These are phyloP conservation scores for Afroboletus lepidellus DNA, from an alignment of 1,284 basidiomycete species.

Conservation along the genomic window DNA sequence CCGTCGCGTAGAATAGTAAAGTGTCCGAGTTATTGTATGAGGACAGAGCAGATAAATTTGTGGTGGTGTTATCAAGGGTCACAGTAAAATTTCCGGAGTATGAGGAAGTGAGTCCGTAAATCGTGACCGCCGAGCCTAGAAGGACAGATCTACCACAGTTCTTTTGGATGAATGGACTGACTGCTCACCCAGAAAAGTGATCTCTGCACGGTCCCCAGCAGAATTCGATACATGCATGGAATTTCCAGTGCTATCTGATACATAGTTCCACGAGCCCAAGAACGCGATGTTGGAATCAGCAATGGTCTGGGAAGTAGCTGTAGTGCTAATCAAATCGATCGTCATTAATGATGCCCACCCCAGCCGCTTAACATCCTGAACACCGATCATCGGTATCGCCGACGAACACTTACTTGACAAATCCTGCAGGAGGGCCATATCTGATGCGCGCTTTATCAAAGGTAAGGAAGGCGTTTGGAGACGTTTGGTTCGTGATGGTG, in stretches of 20 bases:
- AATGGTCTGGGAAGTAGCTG: slow-evolving; percentile 36
- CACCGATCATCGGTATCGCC: slow-evolving; percentile 8
- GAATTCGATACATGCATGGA: slow-evolving; percentile 46
- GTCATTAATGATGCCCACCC: slow-evolving; percentile 19
- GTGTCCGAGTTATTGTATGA: slow-evolving; percentile 51
- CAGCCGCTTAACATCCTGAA: neutral
- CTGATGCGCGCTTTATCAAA: slow-evolving; percentile 52
- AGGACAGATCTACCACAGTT: slow-evolving; percentile 6
- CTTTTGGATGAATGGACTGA: slow-evolving; percentile 15
- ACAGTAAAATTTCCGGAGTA: slow-evolving; percentile 58
- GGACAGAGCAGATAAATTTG: slow-evolving; percentile 38
- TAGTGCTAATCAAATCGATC: slow-evolving; percentile 36
- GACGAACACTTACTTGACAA: slow-evolving; percentile 31
- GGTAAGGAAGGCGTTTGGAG: slow-evolving; percentile 41
- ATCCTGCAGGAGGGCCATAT: slow-evolving; percentile 33
- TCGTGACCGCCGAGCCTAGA: slow-evolving; percentile 55
- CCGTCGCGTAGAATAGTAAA: slow-evolving; percentile 59
- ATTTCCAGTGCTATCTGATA: slow-evolving; percentile 29
- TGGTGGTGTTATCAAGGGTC: slow-evolving; percentile 49
- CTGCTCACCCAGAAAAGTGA: slow-evolving; percentile 48
- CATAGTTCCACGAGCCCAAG: slow-evolving; percentile 49
- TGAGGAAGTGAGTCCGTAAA: slow-evolving; percentile 56
- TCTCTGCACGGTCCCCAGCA: slow-evolving; percentile 45
- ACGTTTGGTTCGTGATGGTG: slow-evolving; percentile 34
- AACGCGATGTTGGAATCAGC: slow-evolving; percentile 45